A percentile compares a stretch with the other conserved stretches of the same genome.
Evolutionary conservation across 306 rosid genomes (phyloP).

Genomic region (Abrus precatorius): DNA sequence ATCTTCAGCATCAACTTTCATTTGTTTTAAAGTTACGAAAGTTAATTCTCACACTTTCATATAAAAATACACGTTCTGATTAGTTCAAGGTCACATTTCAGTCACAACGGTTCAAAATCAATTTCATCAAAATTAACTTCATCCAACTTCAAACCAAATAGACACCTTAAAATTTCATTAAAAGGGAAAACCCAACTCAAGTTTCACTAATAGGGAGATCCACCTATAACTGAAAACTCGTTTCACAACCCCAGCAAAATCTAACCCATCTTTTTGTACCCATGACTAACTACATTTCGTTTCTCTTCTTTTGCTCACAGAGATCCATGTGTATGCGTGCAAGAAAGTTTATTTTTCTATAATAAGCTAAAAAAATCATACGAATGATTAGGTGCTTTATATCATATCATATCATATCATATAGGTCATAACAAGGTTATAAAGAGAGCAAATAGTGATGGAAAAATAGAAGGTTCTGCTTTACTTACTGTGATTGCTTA

Average conservation of each 20-base stretch:
- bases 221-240: neutral
- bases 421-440: neutral
- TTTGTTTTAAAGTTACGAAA: neutral
- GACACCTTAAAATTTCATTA: neutral
- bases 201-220: neutral
- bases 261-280: neutral
- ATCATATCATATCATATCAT: too few species aligned
- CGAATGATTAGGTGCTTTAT: constrained; percentile 24
- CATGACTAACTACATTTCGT: neutral
- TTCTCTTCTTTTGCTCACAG: neutral
- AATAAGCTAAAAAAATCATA: neutral
- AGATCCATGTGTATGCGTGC: neutral
- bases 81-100: neutral
- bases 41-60: too few species aligned
- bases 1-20: neutral
- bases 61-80: too few species aligned
- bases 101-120: neutral
- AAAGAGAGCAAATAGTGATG: constrained; percentile 11
- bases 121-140: neutral
- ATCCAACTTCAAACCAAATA: neutral
- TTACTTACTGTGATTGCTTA: constrained; percentile 32
- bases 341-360: neutral
- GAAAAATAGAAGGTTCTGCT: neutral
- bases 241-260: neutral
- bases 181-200: neutral